These are phyloP conservation scores for Logfia minima DNA, from an alignment of 129 eudicot species.

Conservation along the genomic window DNA sequence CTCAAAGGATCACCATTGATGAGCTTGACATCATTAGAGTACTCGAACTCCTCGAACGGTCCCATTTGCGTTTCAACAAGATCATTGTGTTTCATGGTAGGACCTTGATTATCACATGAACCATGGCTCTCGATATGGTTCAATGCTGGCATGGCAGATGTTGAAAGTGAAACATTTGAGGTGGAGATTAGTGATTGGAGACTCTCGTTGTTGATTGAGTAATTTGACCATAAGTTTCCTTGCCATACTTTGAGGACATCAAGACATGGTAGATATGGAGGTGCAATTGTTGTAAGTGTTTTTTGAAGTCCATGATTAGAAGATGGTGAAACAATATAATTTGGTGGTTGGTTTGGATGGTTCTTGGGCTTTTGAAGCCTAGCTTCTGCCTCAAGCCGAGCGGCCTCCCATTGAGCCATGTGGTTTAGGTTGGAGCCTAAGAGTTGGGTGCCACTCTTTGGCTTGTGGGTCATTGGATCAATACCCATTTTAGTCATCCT, in stretches of 20 bases:
- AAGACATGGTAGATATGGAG: constrained; percentile 45
- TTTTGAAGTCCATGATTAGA: constrained; percentile 10
- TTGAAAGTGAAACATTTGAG: constrained; percentile 39
- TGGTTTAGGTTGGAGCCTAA: constrained; percentile 65
- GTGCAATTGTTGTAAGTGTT: constrained; percentile 15
- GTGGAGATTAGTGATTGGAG: constrained; percentile 56
- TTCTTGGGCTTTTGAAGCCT: constrained; percentile 55
- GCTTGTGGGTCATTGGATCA: constrained; percentile 78
- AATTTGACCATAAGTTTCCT: constrained; percentile 39
- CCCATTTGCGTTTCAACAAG: constrained; percentile 19
- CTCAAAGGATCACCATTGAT: constrained; percentile 29
- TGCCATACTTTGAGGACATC: constrained; percentile 74
- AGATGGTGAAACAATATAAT: constrained; percentile 13
- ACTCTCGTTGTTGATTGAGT: constrained; percentile 39
- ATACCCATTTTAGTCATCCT: constrained; percentile 71
- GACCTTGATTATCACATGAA: constrained; percentile 26
- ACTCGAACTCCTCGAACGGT: constrained; percentile 19
- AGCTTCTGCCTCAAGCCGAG: constrained; percentile 81
- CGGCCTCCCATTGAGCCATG: constrained; percentile 90
- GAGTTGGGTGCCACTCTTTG: constrained; percentile 48
- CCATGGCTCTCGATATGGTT: constrained; percentile 18
- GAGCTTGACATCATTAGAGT: constrained; percentile 21
- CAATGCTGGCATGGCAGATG: constrained; percentile 2
- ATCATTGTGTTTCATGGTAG: constrained; percentile 22
- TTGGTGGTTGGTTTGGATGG: constrained; percentile 21